Base-by-base conservation (phyloP, 768 basidiomycete genomes). In the Nidularia sp. region DNA sequence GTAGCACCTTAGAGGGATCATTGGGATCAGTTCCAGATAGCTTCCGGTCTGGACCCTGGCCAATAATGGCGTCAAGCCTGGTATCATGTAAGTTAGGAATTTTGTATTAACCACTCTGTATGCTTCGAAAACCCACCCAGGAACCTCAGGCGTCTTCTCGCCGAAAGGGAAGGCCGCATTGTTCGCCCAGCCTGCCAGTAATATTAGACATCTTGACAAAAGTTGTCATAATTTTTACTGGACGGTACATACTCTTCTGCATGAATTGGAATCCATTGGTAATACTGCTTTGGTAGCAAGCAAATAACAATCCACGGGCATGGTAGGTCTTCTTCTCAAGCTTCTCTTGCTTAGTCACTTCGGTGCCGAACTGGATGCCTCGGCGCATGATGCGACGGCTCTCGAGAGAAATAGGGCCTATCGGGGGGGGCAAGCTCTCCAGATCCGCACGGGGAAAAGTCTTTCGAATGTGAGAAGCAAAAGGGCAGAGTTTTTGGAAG, bases 401-500 rank as follows among this genome's bases (percentile, higher is more conserved):
- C 4, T 50, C 39, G 49, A 31, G 8, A 10, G 41, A 18, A 22
- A 45, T 32, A 25, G 25, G 25, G 25, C 25, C 25, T 25, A 25
- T 25, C 25, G 25, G 25, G 25, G 25, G 3, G 12, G 18, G 13
- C 29, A 22, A 10, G n/a, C 18, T 35, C 10, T 18, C 22, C 13
- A 36, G 36, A 42, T 50, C 49, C 8, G 34, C 49, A 36, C 49
- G 49, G 8, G 49, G 49, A n/a, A 50, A 4, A 8, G 41, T 43
- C 31, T 50, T 50, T 22, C 49, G 34, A 13, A 50, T 50, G 49
- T 50, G 49, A 50, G 49, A 36, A 12, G 49, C 49, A 35, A 50
- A 50, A 8, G 49, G 49, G 29, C 49, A 50, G 8, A 50, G 33
- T 43, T 50, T 50, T 29, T 50, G 49, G 49, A 50, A 36, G 49